Evolutionary conservation across 768 basidiomycete genomes (phyloP), one percentile per base, ranked within the genome.

Genomic region (Leucosporidium yakuticum): DNA sequence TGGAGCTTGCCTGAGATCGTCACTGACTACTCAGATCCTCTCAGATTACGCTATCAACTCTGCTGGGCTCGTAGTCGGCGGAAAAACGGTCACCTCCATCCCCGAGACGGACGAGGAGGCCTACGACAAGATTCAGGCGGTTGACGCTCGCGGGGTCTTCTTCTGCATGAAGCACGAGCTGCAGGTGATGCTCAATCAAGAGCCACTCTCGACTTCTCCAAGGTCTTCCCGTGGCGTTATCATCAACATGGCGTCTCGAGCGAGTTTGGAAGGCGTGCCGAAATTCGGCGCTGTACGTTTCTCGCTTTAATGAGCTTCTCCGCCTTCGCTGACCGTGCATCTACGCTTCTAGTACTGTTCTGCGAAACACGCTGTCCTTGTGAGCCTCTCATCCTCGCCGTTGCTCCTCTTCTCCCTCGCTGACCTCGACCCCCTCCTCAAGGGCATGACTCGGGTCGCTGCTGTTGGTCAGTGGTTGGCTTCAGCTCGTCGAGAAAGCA

Each of bases 211-310:
- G 4, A 5, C 51, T n/a, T 53, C 51, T 2, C 19, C 23, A n/a
- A 23, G 51, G 11, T 23, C 51, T 2, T n/a, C 19, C 23, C 20
- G 51, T 4, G 51, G 51, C 11, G 51, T 53, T 12, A 25, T 53
- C 51, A 53, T 53, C 51, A 53, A 53, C 51, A 53, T 53, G 51
- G 51, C 51, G n/a, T n/a, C n/a, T n/a, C 51, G 51, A n/a, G 51
- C 51, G 12, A n/a, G n/a, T 12, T 25, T 53, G 12, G 51, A 53
- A 25, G 51, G 51, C 4, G 51, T 53, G 11, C 51, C 51, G 25
- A 53, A 53, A 4, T 53, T 53, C 27, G 51, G 51, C n/a, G 19
- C 51, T 5, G 34, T 12, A 36, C 5, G 34, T 36, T 36, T 36
- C 34, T 5, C 34, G 5, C 12, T 12, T 36, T 12, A 12, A 36